Base-by-base conservation (phyloP, 2,329 filamentous ascomycete genomes). In the Chrysosporium keratinophilum region DNA sequence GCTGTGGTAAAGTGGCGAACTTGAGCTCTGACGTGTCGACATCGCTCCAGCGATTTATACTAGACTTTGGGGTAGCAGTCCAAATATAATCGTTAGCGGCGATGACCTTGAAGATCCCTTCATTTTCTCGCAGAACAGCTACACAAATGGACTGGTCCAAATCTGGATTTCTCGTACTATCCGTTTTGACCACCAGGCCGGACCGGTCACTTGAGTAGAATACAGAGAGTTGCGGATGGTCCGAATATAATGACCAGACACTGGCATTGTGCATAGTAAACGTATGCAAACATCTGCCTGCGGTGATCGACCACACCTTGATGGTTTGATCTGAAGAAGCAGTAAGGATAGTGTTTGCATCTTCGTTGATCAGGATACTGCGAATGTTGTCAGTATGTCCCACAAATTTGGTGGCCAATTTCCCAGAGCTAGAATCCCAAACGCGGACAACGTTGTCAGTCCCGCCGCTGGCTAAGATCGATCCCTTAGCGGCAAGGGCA, bases 261-360 rank as follows among this genome's bases (percentile, higher is more conserved):
- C 90, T 96, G 65, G 95, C 89, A 65, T 95, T 95, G 72, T 98
- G 93, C 93, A 98, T 98, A 52, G 90, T 96, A 62, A 98, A 79
- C 0, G 93, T 98, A 70, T 96, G 88, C 85, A 97, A 91, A 76
- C 93, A 98, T 61, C 93, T 80, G 53, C 93, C 93, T 19, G 89
- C 91, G 10, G 87, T 93, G 61, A 97, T 84, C 60, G 90, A 96
- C 93, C 93, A 98, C 55, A 97, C 82, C 73, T 98, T 98, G 74
- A 98, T 85, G 0, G 93, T 97, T 71, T 95, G 89, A 68, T 98
- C 93, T 1, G 91, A 91, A 62, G 90, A 95, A 12, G 88, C 90
- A 0, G 91, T 95, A 76, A 98, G 81, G 61, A 98, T 87, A 40
- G 83, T 94, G 65, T 95, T 89, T 39, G 88, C 90, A 56, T 87